Evolutionary conservation across 2,329 filamentous ascomycete genomes (phyloP), one percentile per base, ranked within the genome.

Genomic region (Pseudogymnoascus sp.): DNA sequence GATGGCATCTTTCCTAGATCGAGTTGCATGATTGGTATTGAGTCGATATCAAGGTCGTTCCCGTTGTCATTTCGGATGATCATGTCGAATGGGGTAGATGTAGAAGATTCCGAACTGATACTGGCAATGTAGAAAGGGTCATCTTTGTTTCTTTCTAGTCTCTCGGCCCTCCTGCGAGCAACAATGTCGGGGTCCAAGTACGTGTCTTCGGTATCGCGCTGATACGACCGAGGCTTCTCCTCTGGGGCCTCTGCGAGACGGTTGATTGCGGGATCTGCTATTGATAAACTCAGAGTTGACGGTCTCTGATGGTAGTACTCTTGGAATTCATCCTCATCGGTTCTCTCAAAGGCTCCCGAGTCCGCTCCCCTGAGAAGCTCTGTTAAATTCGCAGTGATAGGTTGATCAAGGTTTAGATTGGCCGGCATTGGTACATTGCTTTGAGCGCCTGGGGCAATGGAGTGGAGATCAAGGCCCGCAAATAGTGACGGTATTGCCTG

Each of bases 21-120:
- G 55, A 99, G 81, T 72, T 96, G 87, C 86, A 99, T 94, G 69
- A 99, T 93, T 2, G 94, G 94, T 69, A 99, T 99, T 1, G 91
- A 85, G 74, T 99, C 94, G 45, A 99, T 88, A 72, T 99, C 93
- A 7, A 97, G 78, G 49, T 90, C 88, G 2, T 88, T 86, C 1
- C 87, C 88, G 71, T 93, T 92, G 63, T 85, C 85, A 63, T 81
- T 85, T 63, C 85, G 82, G 2, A 90, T 78, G 63, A 94, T 91
- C 66, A 85, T 89, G 70, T 93, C 89, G 59, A 94, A 86, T 0
- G 90, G 90, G 0, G 90, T 93, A 0, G 88, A 88, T 5, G 83
- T 82, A 35, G 85, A 84, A 3, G 84, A 85, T 0, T 77, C 75
- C 42, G 76, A 78, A 25, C 79, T 79, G 38, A 76, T 76, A 6